A percentile compares a stretch with the other conserved stretches of the same genome.
These are phyloP conservation scores for Passiflora organensis DNA, from an alignment of 345 rosid genomes.

Conservation along the genomic window DNA sequence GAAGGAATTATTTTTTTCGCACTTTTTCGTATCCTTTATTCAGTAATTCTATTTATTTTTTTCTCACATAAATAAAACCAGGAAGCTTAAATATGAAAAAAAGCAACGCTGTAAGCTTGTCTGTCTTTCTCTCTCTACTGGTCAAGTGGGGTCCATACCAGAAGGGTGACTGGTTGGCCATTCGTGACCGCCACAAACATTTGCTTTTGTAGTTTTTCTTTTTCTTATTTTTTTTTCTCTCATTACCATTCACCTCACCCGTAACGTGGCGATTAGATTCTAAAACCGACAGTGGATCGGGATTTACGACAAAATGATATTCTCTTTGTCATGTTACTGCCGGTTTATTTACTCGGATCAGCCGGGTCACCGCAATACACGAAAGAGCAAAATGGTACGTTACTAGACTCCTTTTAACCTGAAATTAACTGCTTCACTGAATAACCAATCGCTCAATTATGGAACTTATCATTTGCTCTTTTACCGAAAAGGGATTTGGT, in stretches of 20 bases:
- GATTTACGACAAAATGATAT: slow-evolving; percentile 4
- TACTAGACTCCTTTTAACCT: no score
- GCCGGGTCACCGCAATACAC: no score
- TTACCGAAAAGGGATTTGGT: no score
- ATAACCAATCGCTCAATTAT: no score
- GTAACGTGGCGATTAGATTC: background rate
- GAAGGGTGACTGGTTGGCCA: slow-evolving; percentile 17
- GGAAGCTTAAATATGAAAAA: slow-evolving; percentile 2
- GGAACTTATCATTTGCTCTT: no score
- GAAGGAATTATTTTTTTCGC: background rate
- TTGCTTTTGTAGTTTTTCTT: background rate
- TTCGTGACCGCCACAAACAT: slow-evolving; percentile 35
- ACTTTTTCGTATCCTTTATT: background rate
- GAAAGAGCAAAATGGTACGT: no score
- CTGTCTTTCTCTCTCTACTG: slow-evolving; percentile 12
- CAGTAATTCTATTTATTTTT: background rate
- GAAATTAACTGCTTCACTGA: no score
- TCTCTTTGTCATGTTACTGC: background rate
- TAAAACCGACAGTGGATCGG: slow-evolving; percentile 20
- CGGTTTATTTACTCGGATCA: background rate
- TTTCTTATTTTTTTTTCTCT: background rate
- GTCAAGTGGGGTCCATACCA: slow-evolving; percentile 41
- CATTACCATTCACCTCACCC: background rate
- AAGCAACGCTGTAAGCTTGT: slow-evolving; percentile 9
- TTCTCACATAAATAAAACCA: background rate